Evolutionary conservation across 345 rosid species (phyloP).

Genomic region (Salix purpurea): DNA sequence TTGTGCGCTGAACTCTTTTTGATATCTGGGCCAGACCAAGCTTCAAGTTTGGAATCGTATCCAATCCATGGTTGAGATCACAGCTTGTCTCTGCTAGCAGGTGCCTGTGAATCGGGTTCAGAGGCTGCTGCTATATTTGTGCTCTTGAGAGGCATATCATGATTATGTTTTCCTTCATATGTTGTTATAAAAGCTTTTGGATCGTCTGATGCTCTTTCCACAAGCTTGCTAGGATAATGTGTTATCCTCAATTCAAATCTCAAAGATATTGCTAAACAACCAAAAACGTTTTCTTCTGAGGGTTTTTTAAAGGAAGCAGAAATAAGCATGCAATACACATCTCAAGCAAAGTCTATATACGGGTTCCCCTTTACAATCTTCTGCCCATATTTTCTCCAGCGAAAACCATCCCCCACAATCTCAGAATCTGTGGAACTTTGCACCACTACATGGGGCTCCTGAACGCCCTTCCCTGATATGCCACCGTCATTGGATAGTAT

Average conservation of each 20-base stretch:
- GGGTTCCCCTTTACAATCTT: conserved; percentile 93
- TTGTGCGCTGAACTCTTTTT: background rate
- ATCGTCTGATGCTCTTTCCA: conserved; percentile 87
- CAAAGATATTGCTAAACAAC: background rate
- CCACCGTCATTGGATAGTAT: conserved; percentile 52
- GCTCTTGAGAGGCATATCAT: conserved; percentile 57
- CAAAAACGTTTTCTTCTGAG: background rate
- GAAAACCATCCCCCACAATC: conserved; percentile 79
- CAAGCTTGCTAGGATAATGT: conserved; percentile 54
- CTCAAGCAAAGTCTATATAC: conserved; percentile 30
- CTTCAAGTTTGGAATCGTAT: background rate
- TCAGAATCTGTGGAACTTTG: conserved; percentile 68
- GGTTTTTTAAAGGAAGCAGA: background rate
- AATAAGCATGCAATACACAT: background rate
- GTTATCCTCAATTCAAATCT: background rate
- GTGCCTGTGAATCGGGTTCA: conserved; percentile 27
- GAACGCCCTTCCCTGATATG: conserved; percentile 33
- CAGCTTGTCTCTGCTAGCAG: conserved; percentile 28
- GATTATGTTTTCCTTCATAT: conserved; percentile 90
- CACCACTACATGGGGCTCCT: conserved; percentile 33
- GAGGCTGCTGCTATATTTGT: conserved; percentile 18
- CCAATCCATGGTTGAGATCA: conserved; percentile 10
- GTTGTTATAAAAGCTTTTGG: conserved; percentile 84
- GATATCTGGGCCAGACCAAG: background rate
- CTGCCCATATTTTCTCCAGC: conserved; percentile 98